Evolutionary conservation across 1,139 yeast species (phyloP), one percentile per base, ranked within the genome.

Genomic region (Insectozyma bohioensis): DNA sequence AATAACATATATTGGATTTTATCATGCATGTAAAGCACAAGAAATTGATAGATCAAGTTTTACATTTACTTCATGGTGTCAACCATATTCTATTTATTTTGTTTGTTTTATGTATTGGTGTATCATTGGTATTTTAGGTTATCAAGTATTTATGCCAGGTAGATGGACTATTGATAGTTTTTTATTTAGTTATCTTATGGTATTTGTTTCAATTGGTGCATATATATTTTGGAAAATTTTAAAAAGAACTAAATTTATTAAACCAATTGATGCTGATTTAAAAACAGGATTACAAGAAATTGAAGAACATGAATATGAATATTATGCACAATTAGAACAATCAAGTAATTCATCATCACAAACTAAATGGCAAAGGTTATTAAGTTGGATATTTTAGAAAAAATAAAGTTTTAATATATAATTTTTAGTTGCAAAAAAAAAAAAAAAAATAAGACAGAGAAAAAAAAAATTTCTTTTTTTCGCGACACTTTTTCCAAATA

Each of bases 291-390:
- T 67, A 42, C 52, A 45, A 32, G 67, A 67, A 39, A 58, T 62
- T 19, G 63, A 54, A 30, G 59, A 56, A 37, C 73, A 67, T 41
- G 74, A 67, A 43, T 64, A 63, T 39, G 64, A 62, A 31, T 63
- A 54, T 40, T 63, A 65, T 36, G 68, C 59, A 12, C 42, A 48
- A 31, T 39, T 51, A 30, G 58, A 54, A 30, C 19, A 24, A 4
- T 26, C 29, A 12, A 26, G 29, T 19, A 26, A 26, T 6, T n/a
- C n/a, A n/a, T 6, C 14, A 4, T 11, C 12, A 12, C 18, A 12
- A 13, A 11, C 11, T 12, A 20, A 24, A 24, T 27, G 18, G 23
- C 19, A 20, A 20, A 20, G 30, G 9, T 12, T 20, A 13, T 9
- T 20, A 12, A 27, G 18, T 12, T 27, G 30, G 30, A 20, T 27